Evolutionary conservation across 306 rosid species (phyloP).

Genomic region (Rosa multiflora): DNA sequence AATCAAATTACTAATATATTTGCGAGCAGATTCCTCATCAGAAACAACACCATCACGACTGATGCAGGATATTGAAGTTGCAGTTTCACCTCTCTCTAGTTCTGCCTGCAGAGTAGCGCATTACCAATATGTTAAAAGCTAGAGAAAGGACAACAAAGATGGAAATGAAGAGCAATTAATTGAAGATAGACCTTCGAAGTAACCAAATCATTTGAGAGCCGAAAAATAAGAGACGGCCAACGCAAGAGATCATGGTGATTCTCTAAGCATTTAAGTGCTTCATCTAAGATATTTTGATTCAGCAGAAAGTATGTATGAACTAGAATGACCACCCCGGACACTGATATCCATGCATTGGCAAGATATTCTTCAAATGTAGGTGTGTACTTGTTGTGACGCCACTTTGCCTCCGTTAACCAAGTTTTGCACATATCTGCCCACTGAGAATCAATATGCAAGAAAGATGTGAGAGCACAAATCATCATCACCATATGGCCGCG

Average conservation of each 20-base stretch:
- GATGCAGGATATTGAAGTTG: conserved; percentile 42
- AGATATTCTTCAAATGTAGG: conserved; percentile 47
- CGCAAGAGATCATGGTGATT: conserved; percentile 31
- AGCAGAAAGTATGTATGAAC: conserved; percentile 40
- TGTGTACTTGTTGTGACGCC: conserved; percentile 33
- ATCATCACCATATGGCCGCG: neutral
- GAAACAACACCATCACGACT: conserved; percentile 20
- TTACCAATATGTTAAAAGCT: neutral
- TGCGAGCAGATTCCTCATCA: conserved; percentile 37
- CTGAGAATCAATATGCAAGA: conserved; percentile 14
- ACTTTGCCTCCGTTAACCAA: conserved; percentile 48
- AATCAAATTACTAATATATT: conserved; percentile 16
- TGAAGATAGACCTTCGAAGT: conserved; percentile 38
- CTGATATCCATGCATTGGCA: conserved; percentile 49
- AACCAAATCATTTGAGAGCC: conserved; percentile 58
- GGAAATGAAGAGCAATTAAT: neutral
- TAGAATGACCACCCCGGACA: conserved; percentile 34
- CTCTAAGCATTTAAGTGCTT: conserved; percentile 32
- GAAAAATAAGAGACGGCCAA: conserved; percentile 42
- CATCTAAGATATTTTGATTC: conserved; percentile 31
- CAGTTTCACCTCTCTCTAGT: conserved; percentile 52
- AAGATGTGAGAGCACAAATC: neutral
- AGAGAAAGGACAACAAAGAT: neutral
- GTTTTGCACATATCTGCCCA: conserved; percentile 62
- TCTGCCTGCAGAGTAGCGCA: conserved; percentile 36